phyloP scores from a whole-genome alignment of 345 rosid species.

The Microthlaspi erraticum region DNA sequence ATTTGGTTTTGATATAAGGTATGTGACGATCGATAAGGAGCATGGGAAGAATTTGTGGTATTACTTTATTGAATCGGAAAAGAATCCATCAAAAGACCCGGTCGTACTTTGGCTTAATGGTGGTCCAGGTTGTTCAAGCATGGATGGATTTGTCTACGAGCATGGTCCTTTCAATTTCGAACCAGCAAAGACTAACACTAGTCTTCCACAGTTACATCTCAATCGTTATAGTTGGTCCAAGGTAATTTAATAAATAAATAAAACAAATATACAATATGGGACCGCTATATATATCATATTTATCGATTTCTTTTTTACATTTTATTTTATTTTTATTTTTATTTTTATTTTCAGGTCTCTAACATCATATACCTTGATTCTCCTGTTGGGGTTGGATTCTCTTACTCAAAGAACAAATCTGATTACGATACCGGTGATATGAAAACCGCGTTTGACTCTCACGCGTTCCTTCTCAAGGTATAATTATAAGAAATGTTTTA shows the following conservation, averaged over 20 bases:
- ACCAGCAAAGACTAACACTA: conserved; percentile 47
- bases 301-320: no score
- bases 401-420: conserved; percentile 68
- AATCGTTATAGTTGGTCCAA: conserved; percentile 95
- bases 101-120: conserved; percentile 96
- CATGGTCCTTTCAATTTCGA: conserved; percentile 91
- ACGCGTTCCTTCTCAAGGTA: conserved; percentile 82
- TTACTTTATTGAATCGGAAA: conserved; percentile 78
- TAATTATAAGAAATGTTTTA: neutral
- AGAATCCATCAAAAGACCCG: conserved; percentile 70
- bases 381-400: conserved; percentile 91
- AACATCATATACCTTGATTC: conserved; percentile 86
- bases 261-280: no score
- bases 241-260: conserved; percentile 43
- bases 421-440: conserved; percentile 80
- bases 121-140: conserved; percentile 99
- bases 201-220: conserved; percentile 61
- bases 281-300: no score
- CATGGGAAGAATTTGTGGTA: conserved; percentile 73
- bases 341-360: conserved; percentile 61
- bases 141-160: conserved; percentile 89
- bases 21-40: conserved; percentile 64
- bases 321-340: neutral
- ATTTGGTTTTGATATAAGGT: conserved; percentile 52
- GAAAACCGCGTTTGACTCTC: conserved; percentile 80